Conservation (phyloP, 345 rosid genomes). For the Turritis glabra region DNA sequence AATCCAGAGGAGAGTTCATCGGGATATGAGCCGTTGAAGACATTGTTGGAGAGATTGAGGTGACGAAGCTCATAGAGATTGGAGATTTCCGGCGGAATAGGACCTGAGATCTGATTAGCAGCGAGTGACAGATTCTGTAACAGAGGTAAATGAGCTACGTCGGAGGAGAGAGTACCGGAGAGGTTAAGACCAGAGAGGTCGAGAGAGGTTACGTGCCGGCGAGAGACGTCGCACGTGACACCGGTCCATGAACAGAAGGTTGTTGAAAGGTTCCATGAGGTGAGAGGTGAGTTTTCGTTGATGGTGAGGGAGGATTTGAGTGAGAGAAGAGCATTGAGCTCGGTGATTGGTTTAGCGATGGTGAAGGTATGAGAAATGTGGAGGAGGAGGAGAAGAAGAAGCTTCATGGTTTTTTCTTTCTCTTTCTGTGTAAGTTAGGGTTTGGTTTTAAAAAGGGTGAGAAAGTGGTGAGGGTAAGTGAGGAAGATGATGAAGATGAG, state of each 20-base stretch:
- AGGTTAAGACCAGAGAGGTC: constrained; percentile 65
- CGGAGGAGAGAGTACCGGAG: constrained; percentile 64
- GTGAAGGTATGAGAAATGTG: constrained; percentile 41
- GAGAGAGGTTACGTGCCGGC: constrained; percentile 57
- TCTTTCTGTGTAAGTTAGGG: constrained; percentile 22
- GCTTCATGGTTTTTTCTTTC: constrained; percentile 25
- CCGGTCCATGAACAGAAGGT: constrained; percentile 58
- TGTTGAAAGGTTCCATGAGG: constrained; percentile 60
- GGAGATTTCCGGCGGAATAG: constrained; percentile 59
- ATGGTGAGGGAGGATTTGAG: constrained; percentile 59
- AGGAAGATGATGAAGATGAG: constrained; percentile 21
- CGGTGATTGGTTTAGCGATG: constrained; percentile 45
- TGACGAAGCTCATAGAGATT: constrained; percentile 52
- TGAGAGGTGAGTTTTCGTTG: constrained; percentile 52
- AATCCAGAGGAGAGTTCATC: constrained; percentile 49
- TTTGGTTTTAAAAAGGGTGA: constrained; percentile 29
- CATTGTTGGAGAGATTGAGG: constrained; percentile 76
- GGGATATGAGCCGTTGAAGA: constrained; percentile 69
- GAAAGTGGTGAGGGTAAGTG: constrained; percentile 36
- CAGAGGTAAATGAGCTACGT: constrained; percentile 52
- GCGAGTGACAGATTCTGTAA: constrained; percentile 60
- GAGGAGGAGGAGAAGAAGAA: constrained; percentile 49
- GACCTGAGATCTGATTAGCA: constrained; percentile 58
- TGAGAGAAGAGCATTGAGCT: constrained; percentile 66
- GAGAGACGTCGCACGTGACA: constrained; percentile 63